Evolutionary conservation across 2,329 filamentous ascomycete genomes (phyloP), one percentile per base, ranked within the genome.

Genomic region (Apiospora aurea): DNA sequence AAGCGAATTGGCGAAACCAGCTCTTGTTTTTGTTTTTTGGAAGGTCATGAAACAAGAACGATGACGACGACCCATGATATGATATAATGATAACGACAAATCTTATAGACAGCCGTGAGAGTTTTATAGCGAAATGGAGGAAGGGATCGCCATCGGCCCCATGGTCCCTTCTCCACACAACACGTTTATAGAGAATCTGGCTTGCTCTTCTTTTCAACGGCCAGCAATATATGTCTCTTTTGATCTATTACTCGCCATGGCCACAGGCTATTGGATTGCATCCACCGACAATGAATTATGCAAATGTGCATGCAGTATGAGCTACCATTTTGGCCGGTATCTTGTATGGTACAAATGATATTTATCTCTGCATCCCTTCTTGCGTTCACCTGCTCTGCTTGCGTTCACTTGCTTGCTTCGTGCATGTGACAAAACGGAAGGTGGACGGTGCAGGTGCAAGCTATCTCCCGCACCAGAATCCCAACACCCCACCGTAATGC

Each of bases 21-120:
- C 41, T 29, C 70, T 72, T 72, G 74, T 61, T 61, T 61, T 57
- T 57, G 26, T 53, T 53, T 70, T 72, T 70, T 72, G 53, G 67
- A 71, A 72, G 71, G 73, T 68, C 71, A 57, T 57, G 72, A 72
- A 67, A 67, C 71, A 38, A 61, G 29, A 61, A 71, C 61, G 71
- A 70, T 38, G 73, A 72, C 69, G 70, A 73, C 71, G 70, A 43
- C 41, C 71, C 71, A 18, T 26, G 51, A 61, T 34, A 75, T 71
- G 72, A 75, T 38, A 38, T 71, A 69, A 73, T 53, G 38, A 75
- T 70, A 67, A 75, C 29, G 70, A 75, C 51, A 43, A 75, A n/a
- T 24, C n/a, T 41, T 64, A 64, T 64, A 64, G 57, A 64, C 57
- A 64, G 29, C 34, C 57, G 57, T 24, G 18, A 64, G 18, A n/a